Evolutionary conservation across 148 eudicot species (phyloP), one percentile per base, ranked within the genome.

Genomic region (Salicornia ramosissima): DNA sequence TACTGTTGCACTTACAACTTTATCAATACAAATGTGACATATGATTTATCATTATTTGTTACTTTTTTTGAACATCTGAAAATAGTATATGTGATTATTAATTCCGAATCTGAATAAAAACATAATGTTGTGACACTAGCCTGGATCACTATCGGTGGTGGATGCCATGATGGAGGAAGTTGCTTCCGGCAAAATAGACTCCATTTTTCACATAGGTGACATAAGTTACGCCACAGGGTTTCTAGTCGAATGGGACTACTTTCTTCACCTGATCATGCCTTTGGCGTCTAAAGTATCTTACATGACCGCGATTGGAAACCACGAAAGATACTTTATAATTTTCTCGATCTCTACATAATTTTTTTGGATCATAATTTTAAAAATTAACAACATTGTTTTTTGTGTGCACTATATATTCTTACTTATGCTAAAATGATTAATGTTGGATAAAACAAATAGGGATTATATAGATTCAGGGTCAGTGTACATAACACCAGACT

Each of bases 291-390:
- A 47, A 53, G 68, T 91, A 64, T 73, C 97, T 24, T 91, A 91
- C 82, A 89, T 91, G 97, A 89, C 97, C 0, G 90, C 97, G 0
- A 89, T 91, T 46, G 97, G 97, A 31, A 91, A 91, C 82, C 97
- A 91, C 62, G 97, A 91, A 76, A 84, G 97, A 94, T 91, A 58
- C 60, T 30, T 40, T 52, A 30, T 53, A 21, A 5, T 42, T 2
- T 16, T 64, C 6, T 22, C 19, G n/a, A n/a, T n/a, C n/a, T n/a
- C n/a, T n/a, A n/a, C n/a, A n/a, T n/a, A n/a, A n/a, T n/a, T n/a
- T 36, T 36, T 8, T 36, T 8, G 6, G 1, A 4, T 24, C 0
- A 10, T 8, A 24, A 36, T 36, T 36, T n/a, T n/a, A n/a, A n/a
- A n/a, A n/a, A n/a, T n/a, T n/a, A n/a, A n/a, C n/a, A n/a, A n/a